Base-by-base conservation (phyloP, 805 yeast genomes). In the Hanseniaspora vineae region DNA sequence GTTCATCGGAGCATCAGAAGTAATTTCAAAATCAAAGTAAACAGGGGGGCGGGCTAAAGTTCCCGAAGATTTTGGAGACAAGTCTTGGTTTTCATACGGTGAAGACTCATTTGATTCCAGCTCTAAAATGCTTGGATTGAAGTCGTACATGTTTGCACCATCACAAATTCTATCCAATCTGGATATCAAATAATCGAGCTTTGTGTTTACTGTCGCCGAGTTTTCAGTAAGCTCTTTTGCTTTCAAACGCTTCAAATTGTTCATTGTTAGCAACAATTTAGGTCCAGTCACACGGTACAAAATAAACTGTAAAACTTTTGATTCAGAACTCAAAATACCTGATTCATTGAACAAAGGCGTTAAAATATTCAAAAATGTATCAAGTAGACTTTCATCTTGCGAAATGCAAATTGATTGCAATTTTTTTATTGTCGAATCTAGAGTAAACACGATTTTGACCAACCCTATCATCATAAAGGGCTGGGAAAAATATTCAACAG, bases 401-500 rank as follows among this genome's bases (percentile, higher is more conserved):
- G 61, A 35, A 2, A 51, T 46, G 3, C 46, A 45, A 19, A 54
- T 56, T 37, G 55, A 55, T 40, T 54, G 54, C 35, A 64, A 42
- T 35, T 52, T 56, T 62, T 66, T 66, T 5, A 77, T 58, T 44
- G 69, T 69, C 19, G 68, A 62, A 44, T 67, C 67, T 20, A 66
- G 64, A 75, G 72, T 82, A 54, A 55, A 75, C 60, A 77, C 57
- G 2, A 79, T 73, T n/a, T 76, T 75, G 6, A 76, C 65, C 33
- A 79, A 57, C 12, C 81, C 73, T 8, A 75, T 68, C 1, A 84
- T 68, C 53, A 90, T 68, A 52, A 85, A 84, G 2, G 86, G 83
- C 56, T 89, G 96, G 42, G 84, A 69, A 54, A 90, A 83, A 57
- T 89, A 87, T 57, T 89, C 97, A 35, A 90, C 68, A 0, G 96